Conservation (phyloP, 2,329 filamentous ascomycete species). For the Phyllosticta ampelicida region DNA sequence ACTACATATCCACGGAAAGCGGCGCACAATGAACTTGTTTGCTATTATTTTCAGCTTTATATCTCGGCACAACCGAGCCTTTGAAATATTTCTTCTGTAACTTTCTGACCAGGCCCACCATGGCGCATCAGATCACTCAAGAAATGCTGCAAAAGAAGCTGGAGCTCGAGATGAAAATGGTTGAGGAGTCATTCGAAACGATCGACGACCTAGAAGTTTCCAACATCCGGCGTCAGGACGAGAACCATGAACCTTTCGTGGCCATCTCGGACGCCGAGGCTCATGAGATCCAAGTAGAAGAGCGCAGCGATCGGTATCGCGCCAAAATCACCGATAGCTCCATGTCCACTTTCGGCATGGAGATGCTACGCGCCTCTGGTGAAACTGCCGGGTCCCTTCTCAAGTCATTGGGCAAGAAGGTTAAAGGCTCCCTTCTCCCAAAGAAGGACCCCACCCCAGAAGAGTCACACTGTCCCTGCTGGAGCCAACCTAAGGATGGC, state of each 20-base stretch:
- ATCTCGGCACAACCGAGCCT: not conserved
- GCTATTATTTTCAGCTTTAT: not conserved
- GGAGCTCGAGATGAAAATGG: too few relatives aligned
- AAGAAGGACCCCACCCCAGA: not conserved
- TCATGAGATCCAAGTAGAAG: not conserved
- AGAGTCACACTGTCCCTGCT: not conserved
- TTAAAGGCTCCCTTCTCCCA: constrained; percentile 24
- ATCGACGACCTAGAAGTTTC: not conserved
- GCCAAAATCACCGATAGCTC: constrained; percentile 2
- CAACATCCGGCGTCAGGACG: not conserved
- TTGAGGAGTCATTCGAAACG: not conserved
- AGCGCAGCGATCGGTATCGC: not conserved
- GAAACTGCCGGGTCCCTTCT: not conserved
- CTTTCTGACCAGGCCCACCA: not conserved
- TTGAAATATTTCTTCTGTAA: not conserved
- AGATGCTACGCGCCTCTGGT: not conserved
- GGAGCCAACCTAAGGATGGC: not conserved
- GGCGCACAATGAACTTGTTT: not conserved
- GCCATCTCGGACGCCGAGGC: not conserved
- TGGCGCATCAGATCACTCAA: not conserved
- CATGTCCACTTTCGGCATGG: not conserved
- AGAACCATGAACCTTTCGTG: not conserved
- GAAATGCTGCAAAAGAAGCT: too few relatives aligned
- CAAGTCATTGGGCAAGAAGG: constrained; percentile 15
- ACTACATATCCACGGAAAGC: not conserved